Evolutionary conservation across 2,329 filamentous ascomycete species (phyloP).

Genomic region (Zymoseptoria tritici): DNA sequence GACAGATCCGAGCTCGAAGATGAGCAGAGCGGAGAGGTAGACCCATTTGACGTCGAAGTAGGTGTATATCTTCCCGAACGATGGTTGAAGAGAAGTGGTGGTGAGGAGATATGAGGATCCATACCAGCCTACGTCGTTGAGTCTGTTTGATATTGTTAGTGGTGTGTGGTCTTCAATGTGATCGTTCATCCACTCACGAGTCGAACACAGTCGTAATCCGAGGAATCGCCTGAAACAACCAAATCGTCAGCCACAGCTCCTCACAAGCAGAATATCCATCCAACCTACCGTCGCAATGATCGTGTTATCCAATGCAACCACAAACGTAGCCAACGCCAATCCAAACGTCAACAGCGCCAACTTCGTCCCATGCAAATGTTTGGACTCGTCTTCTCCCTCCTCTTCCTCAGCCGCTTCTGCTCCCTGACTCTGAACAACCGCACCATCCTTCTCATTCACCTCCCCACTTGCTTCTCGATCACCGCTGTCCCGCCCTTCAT

Average conservation of each 20-base stretch:
- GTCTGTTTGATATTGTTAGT: not conserved
- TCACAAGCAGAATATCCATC: not conserved
- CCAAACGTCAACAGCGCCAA: constrained; percentile 21
- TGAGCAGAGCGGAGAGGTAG: constrained; percentile 43
- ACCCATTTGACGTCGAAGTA: constrained; percentile 48
- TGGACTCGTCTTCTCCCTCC: constrained; percentile 30
- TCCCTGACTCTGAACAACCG: not conserved
- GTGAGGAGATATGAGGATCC: constrained; percentile 39
- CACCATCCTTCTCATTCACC: not conserved
- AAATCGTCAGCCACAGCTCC: not conserved
- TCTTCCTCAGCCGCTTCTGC: not conserved
- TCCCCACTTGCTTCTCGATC: not conserved
- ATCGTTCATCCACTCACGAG: constrained; percentile 16
- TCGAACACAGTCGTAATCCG: constrained; percentile 44
- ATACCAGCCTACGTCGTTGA: constrained; percentile 44
- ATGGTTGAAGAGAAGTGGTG: constrained; percentile 35
- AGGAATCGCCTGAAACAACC: constrained; percentile 21
- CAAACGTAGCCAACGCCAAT: constrained; percentile 14
- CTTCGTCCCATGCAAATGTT: constrained; percentile 22
- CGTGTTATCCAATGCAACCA: constrained; percentile 31
- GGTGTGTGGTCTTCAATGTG: not conserved
- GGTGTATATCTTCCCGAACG: constrained; percentile 52
- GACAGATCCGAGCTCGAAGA: constrained; percentile 46
- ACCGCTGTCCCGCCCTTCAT: not conserved
- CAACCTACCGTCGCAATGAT: constrained; percentile 29